Conservation (phyloP, 345 rosid genomes). For the Eucalyptus marginata region DNA sequence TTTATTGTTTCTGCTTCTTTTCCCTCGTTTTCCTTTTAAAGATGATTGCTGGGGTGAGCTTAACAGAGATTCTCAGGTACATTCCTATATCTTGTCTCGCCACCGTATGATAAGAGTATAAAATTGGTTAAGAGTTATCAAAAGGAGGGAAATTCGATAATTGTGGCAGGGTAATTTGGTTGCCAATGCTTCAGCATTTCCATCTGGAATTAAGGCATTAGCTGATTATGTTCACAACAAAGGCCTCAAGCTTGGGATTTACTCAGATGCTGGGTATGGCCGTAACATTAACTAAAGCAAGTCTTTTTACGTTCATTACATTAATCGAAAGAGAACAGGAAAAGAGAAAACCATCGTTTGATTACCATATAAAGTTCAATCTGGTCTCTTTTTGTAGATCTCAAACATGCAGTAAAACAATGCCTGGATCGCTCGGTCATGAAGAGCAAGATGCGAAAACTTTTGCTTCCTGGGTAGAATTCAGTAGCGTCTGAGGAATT, state of each 20-base stretch:
- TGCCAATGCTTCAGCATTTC: conserved; percentile 26
- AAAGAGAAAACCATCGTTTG: neutral
- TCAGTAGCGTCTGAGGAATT: neutral
- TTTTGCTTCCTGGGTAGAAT: conserved; percentile 7
- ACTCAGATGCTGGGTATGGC: conserved; percentile 14
- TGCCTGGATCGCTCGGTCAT: conserved; percentile 46
- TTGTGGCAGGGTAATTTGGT: conserved; percentile 25
- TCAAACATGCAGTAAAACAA: conserved; percentile 42
- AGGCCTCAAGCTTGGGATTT: conserved; percentile 23
- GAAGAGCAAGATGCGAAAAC: conserved; percentile 48
- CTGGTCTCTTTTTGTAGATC: conserved; percentile 2
- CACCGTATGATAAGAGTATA: neutral
- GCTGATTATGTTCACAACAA: conserved; percentile 35
- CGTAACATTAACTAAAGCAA: neutral
- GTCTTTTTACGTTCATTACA: neutral
- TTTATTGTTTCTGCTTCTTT: neutral
- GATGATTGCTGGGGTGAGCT: conserved; percentile 52
- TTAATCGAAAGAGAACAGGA: neutral
- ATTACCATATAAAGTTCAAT: neutral
- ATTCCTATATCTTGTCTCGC: neutral
- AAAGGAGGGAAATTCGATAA: neutral
- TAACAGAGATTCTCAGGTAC: conserved; percentile 26
- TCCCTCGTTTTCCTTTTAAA: neutral
- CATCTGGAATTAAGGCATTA: conserved; percentile 35
- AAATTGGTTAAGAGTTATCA: neutral